Conservation (phyloP, 192 early-diverging fungal genomes). For the Gonapodya sp. region DNA sequence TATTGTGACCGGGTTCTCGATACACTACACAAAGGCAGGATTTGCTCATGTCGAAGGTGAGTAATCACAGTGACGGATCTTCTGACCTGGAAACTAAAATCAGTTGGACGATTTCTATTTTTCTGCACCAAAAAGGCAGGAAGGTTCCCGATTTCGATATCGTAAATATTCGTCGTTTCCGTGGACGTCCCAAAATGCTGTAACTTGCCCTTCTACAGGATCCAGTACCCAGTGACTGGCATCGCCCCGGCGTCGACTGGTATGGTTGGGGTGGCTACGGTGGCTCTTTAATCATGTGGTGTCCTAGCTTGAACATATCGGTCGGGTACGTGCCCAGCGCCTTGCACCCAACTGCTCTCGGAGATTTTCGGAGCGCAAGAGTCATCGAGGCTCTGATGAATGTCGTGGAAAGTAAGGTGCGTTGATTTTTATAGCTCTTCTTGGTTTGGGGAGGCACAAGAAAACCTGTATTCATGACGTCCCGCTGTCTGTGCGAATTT, state of each 20-base stretch:
- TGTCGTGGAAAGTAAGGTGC: not conserved
- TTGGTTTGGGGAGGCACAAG: too few species aligned
- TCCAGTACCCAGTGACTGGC: not conserved
- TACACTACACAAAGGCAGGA: not conserved
- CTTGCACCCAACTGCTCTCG: not conserved
- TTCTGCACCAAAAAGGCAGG: too few species aligned
- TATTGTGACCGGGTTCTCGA: not conserved
- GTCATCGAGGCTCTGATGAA: conserved; percentile 2
- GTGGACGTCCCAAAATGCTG: too few species aligned
- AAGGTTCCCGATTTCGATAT: too few species aligned
- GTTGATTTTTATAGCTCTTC: too few species aligned
- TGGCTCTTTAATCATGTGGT: not conserved
- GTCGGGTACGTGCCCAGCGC: conserved; percentile 5
- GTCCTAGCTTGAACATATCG: not conserved
- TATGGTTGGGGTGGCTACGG: conserved; percentile 4
- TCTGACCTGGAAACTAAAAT: too few species aligned
- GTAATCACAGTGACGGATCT: not conserved
- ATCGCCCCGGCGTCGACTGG: not conserved
- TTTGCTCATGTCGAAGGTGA: not conserved
- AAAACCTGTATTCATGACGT: too few species aligned
- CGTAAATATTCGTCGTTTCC: not conserved
- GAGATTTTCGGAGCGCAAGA: not conserved
- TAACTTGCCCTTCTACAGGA: too few species aligned
- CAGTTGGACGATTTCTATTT: too few species aligned
- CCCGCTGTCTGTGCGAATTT: too few species aligned